Conservation (phyloP, 257 asterid genomes). For the Echites panduratus region DNA sequence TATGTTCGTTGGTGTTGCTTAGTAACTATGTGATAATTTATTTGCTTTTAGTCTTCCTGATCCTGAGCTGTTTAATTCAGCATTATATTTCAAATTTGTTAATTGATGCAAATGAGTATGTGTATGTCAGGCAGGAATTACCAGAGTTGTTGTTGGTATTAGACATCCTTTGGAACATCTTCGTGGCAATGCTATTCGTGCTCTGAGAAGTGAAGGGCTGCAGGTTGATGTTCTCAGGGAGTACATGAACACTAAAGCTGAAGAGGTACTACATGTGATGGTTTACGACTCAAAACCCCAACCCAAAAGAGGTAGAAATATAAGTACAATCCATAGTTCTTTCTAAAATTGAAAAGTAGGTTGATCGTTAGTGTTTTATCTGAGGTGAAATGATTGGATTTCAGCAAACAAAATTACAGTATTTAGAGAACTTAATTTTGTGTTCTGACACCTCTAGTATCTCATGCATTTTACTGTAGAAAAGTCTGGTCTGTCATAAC, state of each 20-base stretch:
- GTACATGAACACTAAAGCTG: slow-evolving; percentile 57
- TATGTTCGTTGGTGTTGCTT: not conserved
- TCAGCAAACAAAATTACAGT: not conserved
- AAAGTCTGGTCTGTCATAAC: not conserved
- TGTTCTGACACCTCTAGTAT: not conserved
- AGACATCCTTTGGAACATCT: slow-evolving; percentile 91
- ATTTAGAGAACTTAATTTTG: too few relatives aligned
- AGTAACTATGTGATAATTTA: not conserved
- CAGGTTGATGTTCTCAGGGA: slow-evolving; percentile 91
- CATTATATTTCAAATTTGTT: slow-evolving; percentile 12
- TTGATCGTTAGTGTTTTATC: not conserved
- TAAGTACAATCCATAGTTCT: not conserved
- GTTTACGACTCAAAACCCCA: not conserved
- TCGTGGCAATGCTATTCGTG: slow-evolving; percentile 82
- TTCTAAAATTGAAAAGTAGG: not conserved
- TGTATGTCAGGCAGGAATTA: slow-evolving; percentile 73
- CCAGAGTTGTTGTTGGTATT: slow-evolving; percentile 87
- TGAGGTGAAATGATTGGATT: not conserved
- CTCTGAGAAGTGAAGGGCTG: slow-evolving; percentile 72
- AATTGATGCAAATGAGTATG: slow-evolving; percentile 15
- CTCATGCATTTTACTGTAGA: not conserved
- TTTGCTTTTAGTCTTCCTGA: not conserved
- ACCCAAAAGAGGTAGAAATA: not conserved
- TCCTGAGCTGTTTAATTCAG: too few relatives aligned
- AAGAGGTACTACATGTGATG: slow-evolving; percentile 45